Evolutionary conservation across 768 basidiomycete species (phyloP).

Genomic region (Paxillus rubicundulus): DNA sequence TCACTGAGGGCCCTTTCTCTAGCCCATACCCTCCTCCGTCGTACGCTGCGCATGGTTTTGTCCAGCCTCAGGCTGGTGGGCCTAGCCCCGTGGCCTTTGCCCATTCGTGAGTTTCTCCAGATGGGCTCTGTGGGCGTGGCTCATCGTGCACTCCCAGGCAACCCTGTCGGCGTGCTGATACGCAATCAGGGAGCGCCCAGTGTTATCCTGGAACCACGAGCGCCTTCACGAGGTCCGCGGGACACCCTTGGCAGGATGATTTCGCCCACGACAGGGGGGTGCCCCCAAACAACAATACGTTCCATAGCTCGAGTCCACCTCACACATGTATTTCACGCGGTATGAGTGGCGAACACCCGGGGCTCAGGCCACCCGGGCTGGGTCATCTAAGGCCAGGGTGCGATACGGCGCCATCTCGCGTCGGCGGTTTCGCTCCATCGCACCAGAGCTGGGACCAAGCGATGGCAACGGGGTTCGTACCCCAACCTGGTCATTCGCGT

Average conservation of each 20-base stretch:
- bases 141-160: constrained; percentile 4
- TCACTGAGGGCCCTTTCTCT: background rate
- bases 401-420: background rate
- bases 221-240: background rate
- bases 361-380: background rate
- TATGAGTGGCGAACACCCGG: background rate
- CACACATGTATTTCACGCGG: background rate
- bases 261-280: background rate
- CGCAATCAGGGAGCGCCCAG: background rate
- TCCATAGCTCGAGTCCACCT: background rate
- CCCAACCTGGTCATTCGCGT: background rate
- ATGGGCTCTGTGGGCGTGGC: background rate
- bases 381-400: background rate
- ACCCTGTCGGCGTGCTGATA: background rate
- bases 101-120: background rate
- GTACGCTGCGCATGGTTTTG: background rate
- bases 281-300: background rate
- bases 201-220: background rate
- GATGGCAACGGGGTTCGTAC: background rate
- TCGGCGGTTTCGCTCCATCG: background rate
- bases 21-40: constrained; percentile 2
- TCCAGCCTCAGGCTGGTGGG: background rate
- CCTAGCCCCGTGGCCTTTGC: background rate
- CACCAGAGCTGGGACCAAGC: constrained; percentile 11
- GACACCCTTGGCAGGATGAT: background rate